Evolutionary conservation across 192 early-diverging fungal species (phyloP), one percentile per base, ranked within the genome.

Genomic region (Entomortierella beljakovae): DNA sequence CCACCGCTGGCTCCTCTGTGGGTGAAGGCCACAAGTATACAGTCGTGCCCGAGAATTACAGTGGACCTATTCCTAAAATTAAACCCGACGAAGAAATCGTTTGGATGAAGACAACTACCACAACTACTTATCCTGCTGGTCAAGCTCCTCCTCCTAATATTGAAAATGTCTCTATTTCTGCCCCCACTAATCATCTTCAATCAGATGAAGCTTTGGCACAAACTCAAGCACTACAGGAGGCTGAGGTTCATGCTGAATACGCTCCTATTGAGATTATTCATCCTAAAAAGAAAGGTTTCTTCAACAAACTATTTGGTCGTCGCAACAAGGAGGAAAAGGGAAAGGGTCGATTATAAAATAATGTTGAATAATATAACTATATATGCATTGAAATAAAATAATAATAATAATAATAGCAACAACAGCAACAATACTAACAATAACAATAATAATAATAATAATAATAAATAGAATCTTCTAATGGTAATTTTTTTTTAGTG

Each of bases 61-160:
- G 42, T 1, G 67, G 67, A 3, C 66, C 61, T 0, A 49, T 69
- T 23, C 74, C 74, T 18, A n/a, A 61, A 16, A 32, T 70, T 6
- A 8, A 64, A 6, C 60, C 67, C 0, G 74, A 61, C 15, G 74
- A 79, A 18, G 74, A 79, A 9, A 22, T 69, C 40, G 61, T 64
- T 0, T 79, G 74, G 74, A 56, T 79, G 48, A 79, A 79, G 74
- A 79, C 60, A 0, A 61, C 61, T 16, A 68, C 73, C 7, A 77
- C 73, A 1, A 63, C 73, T 0, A 56, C 61, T 35, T 62, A 37
- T 22, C 64, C 58, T 48, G 61, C 42, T 9, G 67, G 53, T 16
- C 54, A 50, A 40, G 37, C 15, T 11, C 43, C 43, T 46, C 6
- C 37, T 38, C 6, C 37, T 38, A 38, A 6, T 38, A 38, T 13